Percentiles rank a stretch among this genome's conserved stretches.
Conservation (phyloP, 805 yeast species). For the Nakazawaea ambrosiae region DNA sequence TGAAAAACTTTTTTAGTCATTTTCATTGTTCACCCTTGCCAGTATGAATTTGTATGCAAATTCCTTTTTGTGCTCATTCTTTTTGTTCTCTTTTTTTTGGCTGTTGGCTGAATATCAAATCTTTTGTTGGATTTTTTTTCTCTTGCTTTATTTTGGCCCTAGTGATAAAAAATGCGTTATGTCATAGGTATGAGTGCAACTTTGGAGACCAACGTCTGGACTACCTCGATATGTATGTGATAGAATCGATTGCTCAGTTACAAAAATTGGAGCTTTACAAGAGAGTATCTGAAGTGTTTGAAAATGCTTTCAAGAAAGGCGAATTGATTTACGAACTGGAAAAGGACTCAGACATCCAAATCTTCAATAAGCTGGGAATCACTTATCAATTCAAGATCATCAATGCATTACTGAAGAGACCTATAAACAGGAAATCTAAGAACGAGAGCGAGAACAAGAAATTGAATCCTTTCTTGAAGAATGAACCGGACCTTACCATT, state of each 20-base stretch:
- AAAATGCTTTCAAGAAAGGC: slow-evolving; percentile 1
- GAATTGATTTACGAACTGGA: slow-evolving; percentile 4
- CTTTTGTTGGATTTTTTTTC: too few relatives aligned
- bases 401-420: slow-evolving; percentile 25
- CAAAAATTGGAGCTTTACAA: not conserved
- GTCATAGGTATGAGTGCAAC: too few relatives aligned
- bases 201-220: too few relatives aligned
- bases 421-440: slow-evolving; percentile 21
- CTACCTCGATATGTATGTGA: slow-evolving; percentile 4
- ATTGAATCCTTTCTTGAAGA: slow-evolving; percentile 70
- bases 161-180: too few relatives aligned
- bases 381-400: slow-evolving; percentile 25
- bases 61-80: too few relatives aligned
- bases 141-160: too few relatives aligned
- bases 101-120: too few relatives aligned
- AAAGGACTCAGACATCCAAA: not conserved
- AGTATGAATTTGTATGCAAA: too few relatives aligned
- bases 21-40: too few relatives aligned
- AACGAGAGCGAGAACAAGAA: slow-evolving; percentile 18
- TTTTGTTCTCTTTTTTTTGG: too few relatives aligned
- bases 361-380: not conserved
- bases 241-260: not conserved
- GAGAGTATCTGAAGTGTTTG: slow-evolving; percentile 2
- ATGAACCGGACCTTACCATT: slow-evolving; percentile 71
- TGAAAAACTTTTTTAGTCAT: too few relatives aligned